Evolutionary conservation across 192 early-diverging fungal genomes (phyloP).

Genomic region (Entomortierella beljakovae): DNA sequence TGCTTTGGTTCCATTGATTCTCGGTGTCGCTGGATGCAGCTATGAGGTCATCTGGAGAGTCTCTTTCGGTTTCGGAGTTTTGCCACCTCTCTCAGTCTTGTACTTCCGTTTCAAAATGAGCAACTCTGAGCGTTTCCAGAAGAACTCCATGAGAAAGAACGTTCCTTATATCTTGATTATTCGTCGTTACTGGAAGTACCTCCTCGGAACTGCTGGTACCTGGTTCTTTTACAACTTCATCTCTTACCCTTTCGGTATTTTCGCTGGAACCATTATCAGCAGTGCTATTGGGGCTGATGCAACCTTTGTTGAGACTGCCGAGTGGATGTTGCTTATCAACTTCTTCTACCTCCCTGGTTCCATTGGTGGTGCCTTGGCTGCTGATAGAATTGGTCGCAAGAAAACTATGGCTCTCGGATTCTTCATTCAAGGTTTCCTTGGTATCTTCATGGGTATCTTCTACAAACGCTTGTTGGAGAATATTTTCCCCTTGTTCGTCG

Average conservation of each 20-base stretch:
- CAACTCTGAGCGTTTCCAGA: conserved; percentile 60
- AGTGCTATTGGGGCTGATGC: conserved; percentile 32
- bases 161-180: conserved; percentile 67
- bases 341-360: conserved; percentile 68
- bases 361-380: conserved; percentile 59
- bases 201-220: conserved; percentile 59
- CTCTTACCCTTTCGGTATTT: conserved; percentile 48
- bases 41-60: conserved; percentile 65
- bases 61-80: conserved; percentile 63
- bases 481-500: conserved; percentile 63
- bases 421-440: conserved; percentile 59
- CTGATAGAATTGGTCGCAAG: conserved; percentile 66
- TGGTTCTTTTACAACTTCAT: conserved; percentile 55
- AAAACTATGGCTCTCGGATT: conserved; percentile 68
- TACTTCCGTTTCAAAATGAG: conserved; percentile 69
- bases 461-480: conserved; percentile 52
- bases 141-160: conserved; percentile 59
- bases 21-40: conserved; percentile 58
- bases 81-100: conserved; percentile 57
- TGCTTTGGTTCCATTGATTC: conserved; percentile 57
- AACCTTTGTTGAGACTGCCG: conserved; percentile 54
- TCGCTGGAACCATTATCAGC: conserved; percentile 40
- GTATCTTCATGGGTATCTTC: conserved; percentile 61
- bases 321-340: conserved; percentile 66
- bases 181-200: conserved; percentile 63